Evolutionary conservation across 2,329 filamentous ascomycete species (phyloP), one percentile per base, ranked within the genome.

Genomic region (Cladosporium sp.): DNA sequence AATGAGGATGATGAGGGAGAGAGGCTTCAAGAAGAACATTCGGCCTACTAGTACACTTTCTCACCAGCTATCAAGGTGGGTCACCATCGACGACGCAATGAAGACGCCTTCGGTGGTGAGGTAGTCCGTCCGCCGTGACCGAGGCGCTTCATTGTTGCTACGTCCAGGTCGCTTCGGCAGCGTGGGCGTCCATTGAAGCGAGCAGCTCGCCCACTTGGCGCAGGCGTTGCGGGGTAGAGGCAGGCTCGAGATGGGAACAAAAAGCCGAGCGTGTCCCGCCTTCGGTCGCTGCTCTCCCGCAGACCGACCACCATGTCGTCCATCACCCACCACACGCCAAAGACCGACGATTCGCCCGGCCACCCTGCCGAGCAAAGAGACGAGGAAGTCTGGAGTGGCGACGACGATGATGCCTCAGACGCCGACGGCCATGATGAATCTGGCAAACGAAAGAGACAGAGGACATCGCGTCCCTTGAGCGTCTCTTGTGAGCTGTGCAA

Each of bases 401-500:
- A 65, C n/a, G 65, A 62, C 7, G 65, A 66, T 60, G 64, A 64
- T 13, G 27, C 16, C 20, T 39, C 36, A 20, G 66, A 62, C 13
- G 68, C 62, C 15, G 63, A 59, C n/a, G 62, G 59, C 61, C 62
- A 60, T n/a, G 56, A 59, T 43, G 30, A 20, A 4, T 64, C 66
- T 51, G 60, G 57, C 49, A 78, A 78, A 63, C 73, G 75, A 53
- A 76, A 75, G 63, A 67, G 77, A 25, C 62, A 60, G 42, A 57
- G 59, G 55, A 56, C 59, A 43, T 45, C 50, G 27, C 55, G 58
- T 50, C 73, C 73, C 38, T 69, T 77, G 63, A 72, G 69, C 43
- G 77, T 79, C 29, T 77, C 74, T 60, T 80, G 87, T 63, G 87
- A 91, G 69, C 76, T 86, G 45, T 89, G 86, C 73, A 90, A 91